Percentiles rank a stretch among this genome's conserved stretches.
Evolutionary conservation across 1,139 yeast species (phyloP).

Genomic region (Blastobotrys aristatus): DNA sequence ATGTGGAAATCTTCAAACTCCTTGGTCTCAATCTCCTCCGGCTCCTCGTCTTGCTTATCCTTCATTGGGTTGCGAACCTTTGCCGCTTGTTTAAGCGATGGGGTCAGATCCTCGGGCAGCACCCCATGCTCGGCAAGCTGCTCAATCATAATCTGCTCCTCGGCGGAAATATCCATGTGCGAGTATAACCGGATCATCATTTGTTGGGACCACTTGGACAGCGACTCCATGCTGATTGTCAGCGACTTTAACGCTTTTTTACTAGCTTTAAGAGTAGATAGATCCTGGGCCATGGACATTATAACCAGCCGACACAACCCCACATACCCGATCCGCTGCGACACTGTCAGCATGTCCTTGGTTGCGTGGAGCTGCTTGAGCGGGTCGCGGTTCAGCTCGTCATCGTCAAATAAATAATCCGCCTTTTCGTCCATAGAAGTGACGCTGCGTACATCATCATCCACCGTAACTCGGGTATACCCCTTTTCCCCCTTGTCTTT

Average conservation of each 20-base stretch:
- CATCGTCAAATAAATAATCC: slow-evolving; percentile 66
- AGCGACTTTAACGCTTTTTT: slow-evolving; percentile 44
- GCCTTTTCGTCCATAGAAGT: slow-evolving; percentile 70
- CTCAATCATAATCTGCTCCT: slow-evolving; percentile 82
- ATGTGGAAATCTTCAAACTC: slow-evolving; percentile 19
- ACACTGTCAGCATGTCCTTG: slow-evolving; percentile 70
- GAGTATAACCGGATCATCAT: slow-evolving; percentile 67
- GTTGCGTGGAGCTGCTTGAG: slow-evolving; percentile 72
- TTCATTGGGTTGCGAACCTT: slow-evolving; percentile 29
- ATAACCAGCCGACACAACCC: slow-evolving; percentile 75
- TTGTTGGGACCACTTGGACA: slow-evolving; percentile 80
- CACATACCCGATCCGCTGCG: slow-evolving; percentile 87
- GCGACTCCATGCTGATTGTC: slow-evolving; percentile 68
- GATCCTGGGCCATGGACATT: slow-evolving; percentile 74
- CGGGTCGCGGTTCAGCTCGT: slow-evolving; percentile 44
- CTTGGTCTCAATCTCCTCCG: slow-evolving; percentile 10
- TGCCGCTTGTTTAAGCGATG: slow-evolving; percentile 38
- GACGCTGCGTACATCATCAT: slow-evolving; percentile 76
- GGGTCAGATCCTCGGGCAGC: slow-evolving; percentile 62
- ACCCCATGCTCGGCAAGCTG: slow-evolving; percentile 81
- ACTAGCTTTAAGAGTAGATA: slow-evolving; percentile 56
- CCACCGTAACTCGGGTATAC: slow-evolving; percentile 85
- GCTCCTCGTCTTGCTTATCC: slow-evolving; percentile 9
- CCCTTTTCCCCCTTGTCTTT: slow-evolving; percentile 44
- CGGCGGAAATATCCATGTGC: slow-evolving; percentile 70